These are phyloP conservation scores for Daldinia concentrica DNA, from an alignment of 495 filamentous ascomycete species.

Conservation along the genomic window DNA sequence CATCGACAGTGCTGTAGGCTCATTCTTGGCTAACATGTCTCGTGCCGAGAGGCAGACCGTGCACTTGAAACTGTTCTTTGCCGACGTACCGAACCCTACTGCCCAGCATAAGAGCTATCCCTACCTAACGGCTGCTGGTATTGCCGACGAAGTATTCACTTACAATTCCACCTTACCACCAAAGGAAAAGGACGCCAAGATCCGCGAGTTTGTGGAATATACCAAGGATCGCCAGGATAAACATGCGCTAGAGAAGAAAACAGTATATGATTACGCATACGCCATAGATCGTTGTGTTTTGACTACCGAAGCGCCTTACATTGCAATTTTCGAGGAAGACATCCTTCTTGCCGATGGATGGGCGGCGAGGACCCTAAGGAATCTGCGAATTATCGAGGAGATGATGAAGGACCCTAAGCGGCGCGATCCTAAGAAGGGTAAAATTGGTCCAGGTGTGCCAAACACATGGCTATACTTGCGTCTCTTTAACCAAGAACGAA, in stretches of 20 bases:
- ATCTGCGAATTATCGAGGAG: conserved; percentile 46
- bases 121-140: conserved; percentile 26
- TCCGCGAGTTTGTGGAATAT: conserved; percentile 39
- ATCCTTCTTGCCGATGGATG: conserved; percentile 59
- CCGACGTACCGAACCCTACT: conserved; percentile 44
- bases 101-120: conserved; percentile 45
- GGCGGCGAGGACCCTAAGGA: conserved; percentile 54
- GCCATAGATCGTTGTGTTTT: conserved; percentile 51
- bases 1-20: conserved; percentile 49
- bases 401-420: conserved; percentile 43
- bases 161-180: conserved; percentile 39
- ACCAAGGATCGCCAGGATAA: conserved; percentile 40
- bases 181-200: conserved; percentile 30
- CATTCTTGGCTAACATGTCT: conserved; percentile 51
- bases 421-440: conserved; percentile 25
- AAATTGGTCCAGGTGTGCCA: conserved; percentile 32
- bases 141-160: conserved; percentile 43
- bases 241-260: conserved; percentile 46
- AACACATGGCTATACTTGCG: conserved; percentile 60
- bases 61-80: conserved; percentile 50
- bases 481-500: conserved; percentile 60
- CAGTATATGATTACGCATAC: conserved; percentile 57
- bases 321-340: conserved; percentile 60
- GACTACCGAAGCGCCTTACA: conserved; percentile 53
- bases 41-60: conserved; percentile 46